A percentile compares a stretch with the other conserved stretches of the same genome.
Evolutionary conservation across 176 grass and related monocot genomes (phyloP).

Genomic region (Aechmea fasciata): DNA sequence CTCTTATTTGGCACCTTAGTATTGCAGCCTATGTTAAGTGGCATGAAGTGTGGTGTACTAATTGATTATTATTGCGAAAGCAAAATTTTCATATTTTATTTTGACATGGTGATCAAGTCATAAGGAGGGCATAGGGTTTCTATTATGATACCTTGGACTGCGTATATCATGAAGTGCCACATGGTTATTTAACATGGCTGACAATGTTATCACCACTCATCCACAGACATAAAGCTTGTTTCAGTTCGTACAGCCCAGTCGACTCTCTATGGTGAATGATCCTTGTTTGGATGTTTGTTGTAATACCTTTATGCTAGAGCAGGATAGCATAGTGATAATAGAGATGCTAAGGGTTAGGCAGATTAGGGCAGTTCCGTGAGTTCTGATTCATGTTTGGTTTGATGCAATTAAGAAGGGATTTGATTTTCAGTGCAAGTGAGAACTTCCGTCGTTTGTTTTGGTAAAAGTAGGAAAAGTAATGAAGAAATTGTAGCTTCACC

Average conservation of each 20-base stretch:
- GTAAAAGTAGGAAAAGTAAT: too few relatives aligned
- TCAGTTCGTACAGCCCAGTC: slow-evolving; percentile 73
- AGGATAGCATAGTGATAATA: too few relatives aligned
- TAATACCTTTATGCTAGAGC: background rate
- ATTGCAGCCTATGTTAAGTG: slow-evolving; percentile 44
- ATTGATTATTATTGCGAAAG: slow-evolving; percentile 23
- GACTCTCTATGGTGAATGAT: slow-evolving; percentile 25
- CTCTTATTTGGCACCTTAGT: slow-evolving; percentile 60
- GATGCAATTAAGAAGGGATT: too few relatives aligned
- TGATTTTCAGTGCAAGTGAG: too few relatives aligned
- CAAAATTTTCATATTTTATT: slow-evolving; percentile 15
- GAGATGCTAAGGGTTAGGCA: background rate
- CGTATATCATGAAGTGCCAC: slow-evolving; percentile 9
- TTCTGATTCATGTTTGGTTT: background rate
- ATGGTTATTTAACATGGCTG: slow-evolving; percentile 3
- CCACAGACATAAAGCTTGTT: slow-evolving; percentile 59
- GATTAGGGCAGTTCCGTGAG: background rate
- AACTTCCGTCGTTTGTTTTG: too few relatives aligned
- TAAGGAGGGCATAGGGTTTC: background rate
- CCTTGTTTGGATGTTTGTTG: background rate
- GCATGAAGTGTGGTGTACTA: slow-evolving; percentile 21
- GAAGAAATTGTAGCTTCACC: too few relatives aligned
- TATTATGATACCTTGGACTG: slow-evolving; percentile 1
- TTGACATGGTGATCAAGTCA: slow-evolving; percentile 11
- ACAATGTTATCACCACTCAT: slow-evolving; percentile 70